Percentiles rank a stretch among this genome's conserved stretches.
Conservation (phyloP, 768 basidiomycete genomes). For the Pulveroboletus sp. region DNA sequence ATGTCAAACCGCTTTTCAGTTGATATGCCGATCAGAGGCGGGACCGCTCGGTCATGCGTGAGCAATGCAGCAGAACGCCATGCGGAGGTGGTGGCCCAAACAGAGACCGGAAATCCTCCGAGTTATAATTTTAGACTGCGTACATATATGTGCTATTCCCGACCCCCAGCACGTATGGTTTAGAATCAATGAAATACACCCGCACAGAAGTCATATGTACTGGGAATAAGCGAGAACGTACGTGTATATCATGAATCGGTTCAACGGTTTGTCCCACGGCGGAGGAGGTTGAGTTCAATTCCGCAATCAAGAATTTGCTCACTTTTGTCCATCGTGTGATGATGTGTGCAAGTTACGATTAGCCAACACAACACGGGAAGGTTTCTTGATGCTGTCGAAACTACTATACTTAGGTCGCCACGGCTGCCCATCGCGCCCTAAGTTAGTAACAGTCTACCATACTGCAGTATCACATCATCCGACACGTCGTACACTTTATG, state of each 20-base stretch:
- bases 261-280: conserved; percentile 2
- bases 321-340: background rate
- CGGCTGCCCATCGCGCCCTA: background rate
- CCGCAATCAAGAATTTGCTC: conserved; percentile 8
- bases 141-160: background rate
- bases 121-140: conserved; percentile 1
- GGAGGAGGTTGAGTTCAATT: conserved; percentile 8
- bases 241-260: background rate
- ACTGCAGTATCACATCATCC: too few relatives aligned
- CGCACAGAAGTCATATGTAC: conserved; percentile 1
- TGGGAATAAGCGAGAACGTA: conserved; percentile 2
- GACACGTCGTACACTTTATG: too few relatives aligned
- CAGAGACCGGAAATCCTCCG: background rate
- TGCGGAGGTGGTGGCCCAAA: background rate
- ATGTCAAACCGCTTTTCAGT: background rate
- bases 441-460: background rate
- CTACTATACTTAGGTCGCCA: background rate
- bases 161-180: background rate
- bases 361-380: background rate
- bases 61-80: background rate
- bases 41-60: conserved; percentile 9
- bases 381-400: background rate
- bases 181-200: background rate
- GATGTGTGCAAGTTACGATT: background rate
- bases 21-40: conserved; percentile 13